Evolutionary conservation across 768 basidiomycete species (phyloP).

Genomic region (Cyclocybe cylindracea): DNA sequence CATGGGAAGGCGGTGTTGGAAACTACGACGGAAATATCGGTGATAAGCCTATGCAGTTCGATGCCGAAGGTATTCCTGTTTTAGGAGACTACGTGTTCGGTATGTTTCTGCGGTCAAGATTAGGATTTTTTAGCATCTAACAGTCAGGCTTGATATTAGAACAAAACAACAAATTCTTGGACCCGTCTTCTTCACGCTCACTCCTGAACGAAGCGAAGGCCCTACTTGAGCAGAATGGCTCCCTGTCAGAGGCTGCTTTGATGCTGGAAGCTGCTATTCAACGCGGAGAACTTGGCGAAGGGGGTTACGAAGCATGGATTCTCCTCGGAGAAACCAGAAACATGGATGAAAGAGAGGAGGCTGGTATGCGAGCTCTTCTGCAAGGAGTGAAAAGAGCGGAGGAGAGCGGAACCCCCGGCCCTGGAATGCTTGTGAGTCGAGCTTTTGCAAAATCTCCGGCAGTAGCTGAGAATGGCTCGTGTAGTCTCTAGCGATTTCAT

Average conservation of each 20-base stretch:
- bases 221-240: conserved; percentile 77
- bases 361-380: conserved; percentile 75
- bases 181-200: conserved; percentile 46
- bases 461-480: conserved; percentile 10
- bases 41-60: conserved; percentile 47
- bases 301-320: conserved; percentile 90
- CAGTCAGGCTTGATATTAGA: conserved; percentile 43
- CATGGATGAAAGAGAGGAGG: conserved; percentile 87
- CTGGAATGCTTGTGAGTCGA: conserved; percentile 71
- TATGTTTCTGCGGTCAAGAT: conserved; percentile 33
- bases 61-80: conserved; percentile 76
- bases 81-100: conserved; percentile 77
- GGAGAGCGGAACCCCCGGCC: conserved; percentile 59
- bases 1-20: conserved; percentile 62
- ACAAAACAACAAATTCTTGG: conserved; percentile 68
- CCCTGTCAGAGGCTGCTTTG: conserved; percentile 83
- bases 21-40: conserved; percentile 37
- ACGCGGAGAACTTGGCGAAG: conserved; percentile 75
- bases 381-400: conserved; percentile 74
- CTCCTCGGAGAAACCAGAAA: conserved; percentile 86
- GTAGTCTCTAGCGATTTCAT: conserved; percentile 93
- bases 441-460: neutral
- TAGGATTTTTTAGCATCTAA: neutral
- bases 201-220: conserved; percentile 75
- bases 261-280: conserved; percentile 91